Base-by-base conservation (phyloP, 495 filamentous ascomycete species). In the Hypoxylon intermedium region DNA sequence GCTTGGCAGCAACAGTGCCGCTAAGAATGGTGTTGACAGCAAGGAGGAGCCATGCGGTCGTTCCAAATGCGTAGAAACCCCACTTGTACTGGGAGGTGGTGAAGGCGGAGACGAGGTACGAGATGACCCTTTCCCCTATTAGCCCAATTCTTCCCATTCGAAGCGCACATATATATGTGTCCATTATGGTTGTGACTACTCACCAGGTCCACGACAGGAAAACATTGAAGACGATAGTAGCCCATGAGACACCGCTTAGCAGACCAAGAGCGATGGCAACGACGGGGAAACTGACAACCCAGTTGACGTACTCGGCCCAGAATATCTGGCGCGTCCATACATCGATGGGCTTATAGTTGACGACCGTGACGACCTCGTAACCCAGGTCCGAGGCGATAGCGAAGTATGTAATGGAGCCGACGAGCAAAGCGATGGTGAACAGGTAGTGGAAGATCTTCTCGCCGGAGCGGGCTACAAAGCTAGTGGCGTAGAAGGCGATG, bases 381-480 rank as follows among this genome's bases (percentile, higher is more conserved):
- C 63, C 77, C 11, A 81, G 72, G 62, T 80, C 75, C 2, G 75
- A 74, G 28, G 75, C 77, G 56, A 69, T 59, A 57, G 77, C 76
- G 55, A 63, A 81, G 71, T 80, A 81, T 41, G 72, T 53, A 59
- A 80, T 74, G 26, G 75, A 59, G 38, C 79, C 80, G 54, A 74
- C 71, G 15, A 82, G 73, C 47, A 71, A 70, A 34, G 77, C 74
- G 42, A 82, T 69, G 47, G 71, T 76, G 68, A 80, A 83, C 50
- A 82, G 67, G 57, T 82, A 81, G 68, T 83, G 80, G 72, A 82
- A 83, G 67, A 83, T 73, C 59, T 71, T 74, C 68, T 82, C 80
- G 19, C 78, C 77, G 13, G 64, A 53, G 11, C 70, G 67, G 45
- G 80, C 76, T 1, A 67, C 47, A 60, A 73, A 76, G 38, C 71